Evolutionary conservation across 148 eudicot species (phyloP).

Genomic region (Cornus suecica): DNA sequence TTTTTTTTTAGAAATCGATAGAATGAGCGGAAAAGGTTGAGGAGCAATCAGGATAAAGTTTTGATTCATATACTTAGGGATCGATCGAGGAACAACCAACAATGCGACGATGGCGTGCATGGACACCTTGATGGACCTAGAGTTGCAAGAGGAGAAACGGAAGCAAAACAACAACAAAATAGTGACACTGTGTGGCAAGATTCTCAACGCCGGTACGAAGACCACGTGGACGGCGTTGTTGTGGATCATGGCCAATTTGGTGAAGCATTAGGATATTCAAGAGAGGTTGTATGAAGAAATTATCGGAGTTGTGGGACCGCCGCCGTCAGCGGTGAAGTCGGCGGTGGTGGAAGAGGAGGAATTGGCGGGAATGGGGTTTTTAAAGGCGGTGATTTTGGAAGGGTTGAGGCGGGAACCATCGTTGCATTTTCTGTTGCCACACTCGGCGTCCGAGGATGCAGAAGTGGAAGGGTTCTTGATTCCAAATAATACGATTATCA

Average conservation of each 20-base stretch:
- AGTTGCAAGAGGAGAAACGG: conserved; percentile 41
- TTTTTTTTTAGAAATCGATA: conserved; percentile 49
- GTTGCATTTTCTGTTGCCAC: conserved; percentile 55
- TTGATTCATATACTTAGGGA: conserved; percentile 50
- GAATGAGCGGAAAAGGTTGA: conserved; percentile 38
- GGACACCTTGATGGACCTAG: conserved; percentile 47
- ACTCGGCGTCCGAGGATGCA: conserved; percentile 43
- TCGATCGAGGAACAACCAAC: too few relatives aligned
- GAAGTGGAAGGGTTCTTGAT: conserved; percentile 51
- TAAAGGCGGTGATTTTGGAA: conserved; percentile 69
- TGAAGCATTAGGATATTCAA: conserved; percentile 49
- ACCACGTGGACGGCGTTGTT: conserved; percentile 69
- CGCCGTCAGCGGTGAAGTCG: conserved; percentile 8
- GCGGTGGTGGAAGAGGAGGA: conserved; percentile 46
- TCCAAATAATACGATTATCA: conserved; percentile 40
- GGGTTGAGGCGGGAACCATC: conserved; percentile 76
- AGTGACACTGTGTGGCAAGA: conserved; percentile 46
- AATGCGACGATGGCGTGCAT: conserved; percentile 37
- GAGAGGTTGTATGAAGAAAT: conserved; percentile 58
- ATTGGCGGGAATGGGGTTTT: conserved; percentile 40
- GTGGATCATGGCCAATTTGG: conserved; percentile 78
- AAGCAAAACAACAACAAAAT: conserved; percentile 35
- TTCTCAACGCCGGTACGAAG: conserved; percentile 65
- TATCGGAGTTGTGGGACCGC: conserved; percentile 28
- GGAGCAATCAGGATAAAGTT: conserved; percentile 27